Percentiles rank a stretch among this genome's conserved stretches.
Evolutionary conservation across 2,329 filamentous ascomycete species (phyloP).

Genomic region (Cladobotryum mycophilum): DNA sequence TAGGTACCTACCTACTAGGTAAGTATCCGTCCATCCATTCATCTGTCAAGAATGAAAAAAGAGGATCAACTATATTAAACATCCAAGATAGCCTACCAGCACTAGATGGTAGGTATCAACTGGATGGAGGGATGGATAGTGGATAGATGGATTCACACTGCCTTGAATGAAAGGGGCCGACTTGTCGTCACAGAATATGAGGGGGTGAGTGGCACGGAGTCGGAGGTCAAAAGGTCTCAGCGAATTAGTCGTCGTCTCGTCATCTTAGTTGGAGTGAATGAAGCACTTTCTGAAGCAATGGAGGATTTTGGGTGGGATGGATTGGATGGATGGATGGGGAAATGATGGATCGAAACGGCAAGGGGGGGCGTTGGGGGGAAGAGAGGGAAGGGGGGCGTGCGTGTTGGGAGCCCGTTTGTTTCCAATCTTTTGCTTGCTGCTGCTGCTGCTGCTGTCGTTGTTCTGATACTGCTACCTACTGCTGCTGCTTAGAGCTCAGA

Average conservation of each 20-base stretch:
- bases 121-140: background rate
- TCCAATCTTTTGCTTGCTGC: background rate
- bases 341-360: slow-evolving; percentile 10
- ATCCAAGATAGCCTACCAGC: no score
- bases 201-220: slow-evolving; percentile 11
- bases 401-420: background rate
- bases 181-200: slow-evolving; percentile 4
- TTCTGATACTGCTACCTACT: no score
- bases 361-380: background rate
- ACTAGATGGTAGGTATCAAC: no score
- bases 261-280: background rate
- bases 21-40: background rate
- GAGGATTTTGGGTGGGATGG: background rate
- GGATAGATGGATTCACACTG: background rate
- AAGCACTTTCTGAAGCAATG: slow-evolving; percentile 8
- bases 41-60: background rate
- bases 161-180: slow-evolving; percentile 12
- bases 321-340: slow-evolving; percentile 1
- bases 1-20: background rate
- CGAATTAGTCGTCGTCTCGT: background rate
- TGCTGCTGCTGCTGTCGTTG: no score
- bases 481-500: no score
- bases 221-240: slow-evolving; percentile 3
- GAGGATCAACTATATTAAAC: no score
- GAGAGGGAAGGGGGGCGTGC: background rate